Conservation (phyloP, 2,329 filamentous ascomycete genomes). For the Penicillium brevicompactum region DNA sequence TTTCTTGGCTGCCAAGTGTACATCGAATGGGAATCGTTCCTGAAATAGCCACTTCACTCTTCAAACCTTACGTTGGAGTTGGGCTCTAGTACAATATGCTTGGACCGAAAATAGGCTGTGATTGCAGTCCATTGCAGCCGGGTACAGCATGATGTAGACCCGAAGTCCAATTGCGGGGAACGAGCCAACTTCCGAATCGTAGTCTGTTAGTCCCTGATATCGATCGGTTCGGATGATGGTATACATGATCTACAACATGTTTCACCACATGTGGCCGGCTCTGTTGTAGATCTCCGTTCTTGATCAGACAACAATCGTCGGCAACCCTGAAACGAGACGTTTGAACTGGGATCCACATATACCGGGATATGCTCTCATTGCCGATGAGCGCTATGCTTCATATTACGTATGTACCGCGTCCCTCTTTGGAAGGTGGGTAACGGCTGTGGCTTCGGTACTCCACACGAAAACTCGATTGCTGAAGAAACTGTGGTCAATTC, state of each 20-base stretch:
- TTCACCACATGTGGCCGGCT: neutral
- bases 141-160: neutral
- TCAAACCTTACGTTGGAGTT: neutral
- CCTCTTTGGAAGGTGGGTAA: slow-evolving; percentile 6
- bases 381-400: neutral
- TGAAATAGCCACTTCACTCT: neutral
- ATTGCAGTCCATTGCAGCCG: neutral
- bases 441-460: slow-evolving; percentile 25
- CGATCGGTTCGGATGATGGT: neutral
- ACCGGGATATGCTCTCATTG: neutral
- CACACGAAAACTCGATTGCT: slow-evolving; percentile 10
- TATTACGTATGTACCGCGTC: slow-evolving; percentile 3
- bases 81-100: neutral
- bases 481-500: slow-evolving; percentile 12
- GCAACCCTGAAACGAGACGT: slow-evolving; percentile 2
- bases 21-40: neutral
- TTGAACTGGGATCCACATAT: neutral
- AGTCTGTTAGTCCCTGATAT: neutral
- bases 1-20: too few species aligned
- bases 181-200: neutral
- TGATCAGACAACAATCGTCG: slow-evolving; percentile 1
- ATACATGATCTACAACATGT: neutral
- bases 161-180: neutral
- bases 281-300: slow-evolving; percentile 6
- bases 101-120: neutral